These are phyloP conservation scores for Fragaria nilgerrensis DNA, from an alignment of 306 rosid species.

Conservation along the genomic window DNA sequence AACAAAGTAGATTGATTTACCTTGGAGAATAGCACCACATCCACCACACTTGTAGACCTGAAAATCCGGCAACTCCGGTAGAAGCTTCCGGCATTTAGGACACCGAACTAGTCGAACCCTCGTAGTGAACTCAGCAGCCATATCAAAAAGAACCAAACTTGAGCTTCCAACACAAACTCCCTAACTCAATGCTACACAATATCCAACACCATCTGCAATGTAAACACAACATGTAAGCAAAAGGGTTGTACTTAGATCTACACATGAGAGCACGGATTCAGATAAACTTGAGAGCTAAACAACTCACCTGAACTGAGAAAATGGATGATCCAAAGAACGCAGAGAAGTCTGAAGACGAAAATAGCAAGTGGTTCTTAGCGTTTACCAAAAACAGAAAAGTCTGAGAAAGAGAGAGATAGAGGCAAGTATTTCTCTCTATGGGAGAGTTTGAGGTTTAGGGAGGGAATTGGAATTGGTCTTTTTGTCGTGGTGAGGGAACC, in stretches of 20 bases:
- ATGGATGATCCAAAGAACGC: background rate
- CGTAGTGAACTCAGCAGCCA: conserved; percentile 49
- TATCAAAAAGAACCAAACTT: conserved; percentile 22
- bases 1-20: conserved; percentile 30
- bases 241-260: conserved; percentile 10
- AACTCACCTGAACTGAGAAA: background rate
- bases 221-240: conserved; percentile 7
- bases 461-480: conserved; percentile 10
- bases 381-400: background rate
- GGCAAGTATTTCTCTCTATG: background rate
- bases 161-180: conserved; percentile 20
- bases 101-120: conserved; percentile 68
- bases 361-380: background rate
- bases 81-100: conserved; percentile 68
- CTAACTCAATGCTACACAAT: background rate
- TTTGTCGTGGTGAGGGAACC: conserved; percentile 20
- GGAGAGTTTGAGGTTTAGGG: background rate
- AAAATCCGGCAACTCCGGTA: conserved; percentile 54
- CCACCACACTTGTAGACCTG: conserved; percentile 79
- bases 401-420: background rate
- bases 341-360: background rate
- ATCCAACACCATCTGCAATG: conserved; percentile 32
- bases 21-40: conserved; percentile 70
- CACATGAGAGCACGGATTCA: background rate
- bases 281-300: background rate